These are phyloP conservation scores for Kodamaea fungicola DNA, from an alignment of 1,139 yeast genomes.

Conservation along the genomic window DNA sequence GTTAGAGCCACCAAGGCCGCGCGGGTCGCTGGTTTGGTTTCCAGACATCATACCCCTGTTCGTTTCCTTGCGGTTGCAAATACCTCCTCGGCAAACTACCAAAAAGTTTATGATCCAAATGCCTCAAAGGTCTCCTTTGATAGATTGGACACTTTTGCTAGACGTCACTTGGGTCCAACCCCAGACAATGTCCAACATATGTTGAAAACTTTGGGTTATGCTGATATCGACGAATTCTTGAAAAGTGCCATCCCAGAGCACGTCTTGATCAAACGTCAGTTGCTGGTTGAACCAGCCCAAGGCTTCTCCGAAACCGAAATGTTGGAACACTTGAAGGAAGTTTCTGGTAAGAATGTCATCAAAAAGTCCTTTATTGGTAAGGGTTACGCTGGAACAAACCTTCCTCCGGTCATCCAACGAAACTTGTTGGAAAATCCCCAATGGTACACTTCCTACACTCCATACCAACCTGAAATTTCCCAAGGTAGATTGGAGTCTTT, in stretches of 20 bases:
- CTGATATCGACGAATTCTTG: constrained; percentile 68
- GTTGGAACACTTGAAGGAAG: constrained; percentile 59
- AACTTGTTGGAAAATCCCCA: constrained; percentile 90
- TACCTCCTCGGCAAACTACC: constrained; percentile 45
- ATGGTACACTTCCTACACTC: constrained; percentile 98
- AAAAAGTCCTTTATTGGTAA: constrained; percentile 82
- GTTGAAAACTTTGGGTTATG: constrained; percentile 64
- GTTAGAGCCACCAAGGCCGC: constrained; percentile 4
- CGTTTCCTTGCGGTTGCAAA: constrained; percentile 33
- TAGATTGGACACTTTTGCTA: constrained; percentile 75
- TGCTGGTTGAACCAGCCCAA: constrained; percentile 57
- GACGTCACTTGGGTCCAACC: constrained; percentile 89
- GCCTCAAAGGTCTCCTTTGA: constrained; percentile 23
- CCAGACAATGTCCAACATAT: constrained; percentile 59
- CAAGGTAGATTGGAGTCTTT: constrained; percentile 93
- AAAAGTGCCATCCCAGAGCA: constrained; percentile 72
- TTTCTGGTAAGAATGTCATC: constrained; percentile 72
- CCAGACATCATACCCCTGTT: constrained; percentile 1
- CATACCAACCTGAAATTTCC: constrained; percentile 96
- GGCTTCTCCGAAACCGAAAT: constrained; percentile 84
- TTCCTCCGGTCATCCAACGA: constrained; percentile 92
- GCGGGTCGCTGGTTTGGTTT: constrained; percentile 1
- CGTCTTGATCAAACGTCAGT: constrained; percentile 64
- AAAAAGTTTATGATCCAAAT: constrained; percentile 37
- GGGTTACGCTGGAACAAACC: constrained; percentile 87